Percentiles rank a stretch among this genome's conserved stretches.
phyloP scores from a whole-genome alignment of 192 early-diverging fungal species.

The Coemansia sp. region DNA sequence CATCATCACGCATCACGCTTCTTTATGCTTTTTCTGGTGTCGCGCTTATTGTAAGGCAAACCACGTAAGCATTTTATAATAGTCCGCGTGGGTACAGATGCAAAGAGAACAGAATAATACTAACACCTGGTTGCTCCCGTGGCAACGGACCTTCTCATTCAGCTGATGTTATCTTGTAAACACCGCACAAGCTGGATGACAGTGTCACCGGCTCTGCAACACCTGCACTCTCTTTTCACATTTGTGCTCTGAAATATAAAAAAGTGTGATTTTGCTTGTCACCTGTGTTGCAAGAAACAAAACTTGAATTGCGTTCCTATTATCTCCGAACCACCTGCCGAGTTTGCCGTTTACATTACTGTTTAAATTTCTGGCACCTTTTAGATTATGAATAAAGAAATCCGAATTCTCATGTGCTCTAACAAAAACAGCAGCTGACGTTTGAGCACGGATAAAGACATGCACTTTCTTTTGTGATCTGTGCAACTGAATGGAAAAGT shows the following conservation, averaged over 20 bases:
- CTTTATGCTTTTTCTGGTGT: not conserved
- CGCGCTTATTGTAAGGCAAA: not conserved
- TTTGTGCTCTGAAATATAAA: not conserved
- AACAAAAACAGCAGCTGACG: not conserved
- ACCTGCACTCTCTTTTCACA: not conserved
- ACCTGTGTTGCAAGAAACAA: not conserved
- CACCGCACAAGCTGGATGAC: not conserved
- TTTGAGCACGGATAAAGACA: not conserved
- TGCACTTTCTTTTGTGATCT: not conserved
- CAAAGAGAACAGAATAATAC: not conserved
- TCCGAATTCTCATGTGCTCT: constrained; percentile 6
- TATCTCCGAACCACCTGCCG: not conserved
- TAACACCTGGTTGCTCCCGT: not conserved
- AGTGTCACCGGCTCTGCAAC: not conserved
- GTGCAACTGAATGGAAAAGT: not conserved
- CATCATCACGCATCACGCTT: not conserved
- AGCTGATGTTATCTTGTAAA: not conserved
- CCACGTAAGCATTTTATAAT: not conserved
- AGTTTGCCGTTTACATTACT: not conserved
- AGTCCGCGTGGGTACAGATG: not conserved
- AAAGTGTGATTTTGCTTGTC: not conserved
- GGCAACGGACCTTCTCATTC: not conserved
- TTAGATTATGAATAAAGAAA: not conserved
- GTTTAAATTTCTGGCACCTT: not conserved
- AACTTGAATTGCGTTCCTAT: not conserved